phyloP scores from a whole-genome alignment of 2,329 filamentous ascomycete species.

The Ramichloridium luteum region DNA sequence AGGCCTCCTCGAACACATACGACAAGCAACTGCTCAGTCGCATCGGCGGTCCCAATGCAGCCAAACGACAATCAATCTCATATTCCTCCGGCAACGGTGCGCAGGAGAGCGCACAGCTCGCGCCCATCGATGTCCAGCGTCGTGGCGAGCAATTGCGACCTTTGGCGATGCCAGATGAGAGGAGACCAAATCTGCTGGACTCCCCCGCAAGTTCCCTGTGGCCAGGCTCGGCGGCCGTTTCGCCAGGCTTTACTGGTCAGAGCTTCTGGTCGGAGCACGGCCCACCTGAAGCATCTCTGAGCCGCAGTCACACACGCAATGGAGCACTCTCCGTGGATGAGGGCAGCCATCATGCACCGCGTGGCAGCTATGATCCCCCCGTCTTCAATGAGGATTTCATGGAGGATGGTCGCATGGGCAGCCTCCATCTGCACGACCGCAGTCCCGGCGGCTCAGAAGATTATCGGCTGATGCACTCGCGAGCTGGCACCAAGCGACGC shows the following conservation, averaged over 20 bases:
- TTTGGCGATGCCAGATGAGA: constrained; percentile 33
- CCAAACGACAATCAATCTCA: constrained; percentile 31
- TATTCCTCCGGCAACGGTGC: constrained; percentile 12
- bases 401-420: constrained; percentile 41
- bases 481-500: constrained; percentile 49
- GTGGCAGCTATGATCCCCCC: constrained; percentile 51
- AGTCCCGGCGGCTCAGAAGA: constrained; percentile 35
- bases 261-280: constrained; percentile 31
- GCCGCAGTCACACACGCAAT: no score
- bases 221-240: constrained; percentile 32
- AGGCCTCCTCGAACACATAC: constrained; percentile 49
- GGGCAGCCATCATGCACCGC: constrained; percentile 41
- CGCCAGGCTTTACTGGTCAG: constrained; percentile 29
- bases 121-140: constrained; percentile 29
- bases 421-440: constrained; percentile 43
- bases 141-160: constrained; percentile 30
- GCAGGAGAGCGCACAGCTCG: constrained; percentile 22
- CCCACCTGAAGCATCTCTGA: constrained; percentile 10
- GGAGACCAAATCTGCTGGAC: constrained; percentile 27
- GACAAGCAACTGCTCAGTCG: constrained; percentile 51
- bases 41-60: constrained; percentile 46
- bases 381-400: constrained; percentile 42
- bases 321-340: no score
- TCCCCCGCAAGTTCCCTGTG: constrained; percentile 26
- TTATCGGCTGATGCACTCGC: constrained; percentile 28